Evolutionary conservation across 306 rosid species (phyloP), one percentile per base, ranked within the genome.

Genomic region (Casuarina glauca): DNA sequence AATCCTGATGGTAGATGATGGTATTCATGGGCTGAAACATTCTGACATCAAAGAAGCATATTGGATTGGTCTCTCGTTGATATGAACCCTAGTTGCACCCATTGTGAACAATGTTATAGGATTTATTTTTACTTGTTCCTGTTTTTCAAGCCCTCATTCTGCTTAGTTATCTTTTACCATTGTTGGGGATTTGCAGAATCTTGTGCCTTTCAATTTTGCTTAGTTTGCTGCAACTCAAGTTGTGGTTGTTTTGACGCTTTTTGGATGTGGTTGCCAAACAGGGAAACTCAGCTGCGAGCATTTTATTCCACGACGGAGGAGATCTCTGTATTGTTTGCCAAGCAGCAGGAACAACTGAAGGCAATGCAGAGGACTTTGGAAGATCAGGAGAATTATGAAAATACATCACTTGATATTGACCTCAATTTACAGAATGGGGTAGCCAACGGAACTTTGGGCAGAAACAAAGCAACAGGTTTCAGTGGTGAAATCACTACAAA

Each of bases 251-350:
- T 53, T 54, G 32, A 8, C 8, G 35, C 39, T 17, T 72, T 48
- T 9, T 60, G 69, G 62, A 66, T 43, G 36, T 86, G 77, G 52
- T 54, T 70, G 41, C 16, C 63, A 53, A 82, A 85, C 86, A 94
- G 98, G 85, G 98, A 94, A 85, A 88, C 97, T 45, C 97, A 94
- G 78, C 88, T 94, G 54, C 83, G 98, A 52, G 85, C 98, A 74
- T 94, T 94, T 86, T 94, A 94, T 87, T 94, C 98, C 76, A 94
- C 97, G 38, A 92, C 98, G 6, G 98, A 90, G 84, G 97, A 89
- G 91, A 94, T 94, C 75, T 93, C 93, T 39, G 72, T 57, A 55
- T 76, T 92, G 67, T 92, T 95, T 82, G 86, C 88, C 20, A 92
- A 92, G 88, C 97, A 95, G 85, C 97, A 95, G 82, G 96, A 92